Base-by-base conservation (phyloP, 2,329 filamentous ascomycete genomes). In the Davidsoniella neocaledoniae region DNA sequence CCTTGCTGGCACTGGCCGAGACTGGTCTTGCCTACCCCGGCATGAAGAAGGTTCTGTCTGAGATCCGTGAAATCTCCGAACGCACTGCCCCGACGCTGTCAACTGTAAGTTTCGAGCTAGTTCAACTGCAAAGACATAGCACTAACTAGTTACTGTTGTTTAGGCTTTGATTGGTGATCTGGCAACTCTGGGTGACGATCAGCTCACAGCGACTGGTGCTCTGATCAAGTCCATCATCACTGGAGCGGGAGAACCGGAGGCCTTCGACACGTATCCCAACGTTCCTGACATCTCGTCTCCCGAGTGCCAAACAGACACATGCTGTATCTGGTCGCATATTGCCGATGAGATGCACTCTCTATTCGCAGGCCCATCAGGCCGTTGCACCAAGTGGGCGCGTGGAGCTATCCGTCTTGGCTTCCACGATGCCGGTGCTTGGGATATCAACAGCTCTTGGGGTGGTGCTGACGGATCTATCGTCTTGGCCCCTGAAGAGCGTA, bases 391-490 rank as follows among this genome's bases (percentile, higher is more conserved):
- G 43, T 60, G 62, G 56, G 69, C 69, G 7, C 65, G 69, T 7
- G 62, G 58, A 43, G 66, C 68, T 10, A 61, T 72, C 40, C 67
- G 69, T 2, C 62, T 70, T 26, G 69, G 68, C 10, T 72, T 72
- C 57, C 69, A 72, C 53, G 69, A 72, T 53, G 66, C 68, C 2
- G 69, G 62, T 1, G 61, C 63, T 21, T 71, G 68, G 67, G 65
- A 64, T 37, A 64, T 63, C 46, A 54, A 56, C 5, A 60, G 61
- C 0, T 54, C 57, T 1, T 63, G 62, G 9, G 68, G 68, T 12
- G 69, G 69, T n/a, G 69, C 69, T 4, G 69, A 72, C 46, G 69
- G 69, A 1, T 67, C 64, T 19, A 61, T 72, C 42, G 61, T 69
- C 21, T 59, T 70, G 16, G 61, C 61, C 1, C 45, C 59, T n/a